Evolutionary conservation across 2,329 filamentous ascomycete species (phyloP).

Genomic region (Fusarium sp.): DNA sequence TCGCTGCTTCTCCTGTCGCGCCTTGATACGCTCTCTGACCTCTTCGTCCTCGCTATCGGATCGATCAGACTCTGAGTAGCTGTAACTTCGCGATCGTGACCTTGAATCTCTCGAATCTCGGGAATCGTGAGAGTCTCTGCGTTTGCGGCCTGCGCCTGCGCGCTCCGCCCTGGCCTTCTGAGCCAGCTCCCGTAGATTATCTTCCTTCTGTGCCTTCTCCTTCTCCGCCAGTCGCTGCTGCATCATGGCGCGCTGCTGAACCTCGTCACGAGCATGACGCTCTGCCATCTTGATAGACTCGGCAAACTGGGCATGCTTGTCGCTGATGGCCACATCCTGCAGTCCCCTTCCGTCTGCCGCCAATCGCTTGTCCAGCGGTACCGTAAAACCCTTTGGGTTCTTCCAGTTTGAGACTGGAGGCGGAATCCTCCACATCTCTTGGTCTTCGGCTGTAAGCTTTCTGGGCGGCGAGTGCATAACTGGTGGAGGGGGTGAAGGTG

Average conservation of each 20-base stretch:
- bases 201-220: slow-evolving; percentile 94
- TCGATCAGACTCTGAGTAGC: slow-evolving; percentile 61
- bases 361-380: slow-evolving; percentile 93
- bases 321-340: slow-evolving; percentile 95
- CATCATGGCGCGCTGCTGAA: slow-evolving; percentile 92
- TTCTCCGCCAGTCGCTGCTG: slow-evolving; percentile 96
- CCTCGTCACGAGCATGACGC: slow-evolving; percentile 93
- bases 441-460: slow-evolving; percentile 95
- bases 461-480: slow-evolving; percentile 95
- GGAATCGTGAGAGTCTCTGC: slow-evolving; percentile 51
- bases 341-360: slow-evolving; percentile 92
- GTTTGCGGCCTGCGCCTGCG: slow-evolving; percentile 62
- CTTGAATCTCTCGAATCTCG: slow-evolving; percentile 55
- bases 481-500: slow-evolving; percentile 91
- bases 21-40: slow-evolving; percentile 79
- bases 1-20: slow-evolving; percentile 79
- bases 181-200: slow-evolving; percentile 86
- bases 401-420: slow-evolving; percentile 98
- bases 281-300: slow-evolving; percentile 96
- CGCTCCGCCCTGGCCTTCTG: slow-evolving; percentile 92
- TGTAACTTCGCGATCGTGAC: slow-evolving; percentile 61
- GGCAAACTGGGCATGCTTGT: slow-evolving; percentile 97
- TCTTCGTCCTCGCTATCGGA: slow-evolving; percentile 74
- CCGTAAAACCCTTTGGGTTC: slow-evolving; percentile 98
- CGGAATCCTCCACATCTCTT: slow-evolving; percentile 91